phyloP scores from a whole-genome alignment of 2,329 filamentous ascomycete genomes.

The Magnaporthiopsis incrustans region DNA sequence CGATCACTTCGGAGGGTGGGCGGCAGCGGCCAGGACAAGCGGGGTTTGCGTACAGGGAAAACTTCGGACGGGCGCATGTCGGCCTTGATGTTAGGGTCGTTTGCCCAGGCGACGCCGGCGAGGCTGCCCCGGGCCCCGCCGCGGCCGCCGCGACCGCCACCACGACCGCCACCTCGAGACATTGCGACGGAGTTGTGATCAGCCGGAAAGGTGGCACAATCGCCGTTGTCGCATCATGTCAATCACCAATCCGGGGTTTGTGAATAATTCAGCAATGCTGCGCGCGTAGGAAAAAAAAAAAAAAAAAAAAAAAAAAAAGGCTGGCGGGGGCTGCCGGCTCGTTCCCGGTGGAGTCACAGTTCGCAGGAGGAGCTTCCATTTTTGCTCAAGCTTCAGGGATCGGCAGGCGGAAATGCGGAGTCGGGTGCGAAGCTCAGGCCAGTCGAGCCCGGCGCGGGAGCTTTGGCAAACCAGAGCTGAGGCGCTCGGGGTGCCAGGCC shows the following conservation, averaged over 20 bases:
- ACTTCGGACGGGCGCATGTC: slow-evolving; percentile 51
- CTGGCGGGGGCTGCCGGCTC: slow-evolving; percentile 1
- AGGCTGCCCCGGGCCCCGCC: slow-evolving; percentile 25
- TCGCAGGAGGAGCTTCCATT: background rate
- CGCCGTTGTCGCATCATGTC: background rate
- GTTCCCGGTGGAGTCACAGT: slow-evolving; percentile 5
- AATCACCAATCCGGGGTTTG: background rate
- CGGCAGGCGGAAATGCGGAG: background rate
- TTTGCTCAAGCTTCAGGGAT: background rate
- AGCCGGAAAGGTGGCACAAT: background rate
- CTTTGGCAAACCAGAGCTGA: background rate
- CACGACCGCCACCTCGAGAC: slow-evolving; percentile 31
- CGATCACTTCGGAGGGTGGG: background rate
- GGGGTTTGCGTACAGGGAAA: slow-evolving; percentile 39
- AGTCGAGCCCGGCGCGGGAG: background rate
- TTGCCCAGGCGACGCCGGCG: slow-evolving; percentile 40
- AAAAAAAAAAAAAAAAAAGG: slow-evolving; percentile 4
- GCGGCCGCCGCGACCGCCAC: slow-evolving; percentile 42
- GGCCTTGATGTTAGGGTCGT: slow-evolving; percentile 38
- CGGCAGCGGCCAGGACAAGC: background rate
- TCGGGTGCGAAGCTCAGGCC: too few relatives aligned
- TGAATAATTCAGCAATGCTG: background rate
- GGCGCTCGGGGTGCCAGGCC: too few relatives aligned
- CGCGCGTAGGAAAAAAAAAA: background rate
- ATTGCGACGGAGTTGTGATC: slow-evolving; percentile 23